Percentiles rank a stretch among this genome's conserved stretches.
These are phyloP conservation scores for Cerioporus squamosus DNA, from an alignment of 1,284 basidiomycete species.

Conservation along the genomic window DNA sequence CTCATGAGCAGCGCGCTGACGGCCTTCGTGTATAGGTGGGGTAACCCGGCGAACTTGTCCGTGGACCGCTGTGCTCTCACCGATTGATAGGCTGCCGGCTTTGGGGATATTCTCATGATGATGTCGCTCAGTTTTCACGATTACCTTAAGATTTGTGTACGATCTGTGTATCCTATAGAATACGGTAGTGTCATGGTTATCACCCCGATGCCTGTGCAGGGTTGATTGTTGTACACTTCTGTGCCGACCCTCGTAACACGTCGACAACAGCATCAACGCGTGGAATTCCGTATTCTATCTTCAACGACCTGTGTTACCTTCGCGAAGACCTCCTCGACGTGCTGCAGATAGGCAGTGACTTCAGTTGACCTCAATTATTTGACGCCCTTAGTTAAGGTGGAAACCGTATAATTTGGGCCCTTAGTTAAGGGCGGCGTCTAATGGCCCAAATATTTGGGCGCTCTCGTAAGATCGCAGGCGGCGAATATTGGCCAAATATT, in stretches of 20 bases:
- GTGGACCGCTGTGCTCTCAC: conserved; percentile 31
- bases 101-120: neutral
- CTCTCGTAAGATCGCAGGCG: too few relatives aligned
- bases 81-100: neutral
- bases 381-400: too few relatives aligned
- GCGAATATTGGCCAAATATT: too few relatives aligned
- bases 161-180: neutral
- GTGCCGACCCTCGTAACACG: neutral
- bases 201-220: neutral
- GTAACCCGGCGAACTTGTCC: conserved; percentile 34
- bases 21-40: conserved; percentile 27
- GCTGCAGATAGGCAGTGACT: too few relatives aligned
- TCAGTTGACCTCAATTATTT: too few relatives aligned
- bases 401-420: too few relatives aligned
- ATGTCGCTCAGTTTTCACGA: neutral
- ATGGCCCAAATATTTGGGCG: too few relatives aligned
- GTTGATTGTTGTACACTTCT: neutral
- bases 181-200: neutral
- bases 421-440: too few relatives aligned
- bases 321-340: conserved; percentile 8
- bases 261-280: too few relatives aligned
- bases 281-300: neutral
- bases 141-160: neutral
- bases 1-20: conserved; percentile 10
- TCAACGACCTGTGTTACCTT: conserved; percentile 1